These are phyloP conservation scores for Pythium grandisporangium DNA, from an alignment of 352 stramenopile genomes.

Conservation along the genomic window DNA sequence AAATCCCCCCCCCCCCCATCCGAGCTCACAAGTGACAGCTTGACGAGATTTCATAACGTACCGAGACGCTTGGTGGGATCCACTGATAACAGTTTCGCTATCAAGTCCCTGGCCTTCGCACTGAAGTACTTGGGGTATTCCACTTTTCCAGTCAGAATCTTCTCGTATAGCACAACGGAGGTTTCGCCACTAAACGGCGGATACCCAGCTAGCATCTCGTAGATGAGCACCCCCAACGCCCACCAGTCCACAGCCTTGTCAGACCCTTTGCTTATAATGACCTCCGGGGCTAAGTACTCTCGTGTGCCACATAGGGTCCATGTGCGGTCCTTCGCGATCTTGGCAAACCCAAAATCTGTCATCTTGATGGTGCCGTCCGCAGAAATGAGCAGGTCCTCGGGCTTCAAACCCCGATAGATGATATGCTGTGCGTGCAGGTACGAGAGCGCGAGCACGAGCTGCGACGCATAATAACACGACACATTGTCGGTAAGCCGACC, in stretches of 20 bases:
- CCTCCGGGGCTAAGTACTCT: slow-evolving; percentile 91
- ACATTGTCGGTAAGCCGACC: slow-evolving; percentile 74
- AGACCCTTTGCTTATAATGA: slow-evolving; percentile 88
- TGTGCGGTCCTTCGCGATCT: slow-evolving; percentile 85
- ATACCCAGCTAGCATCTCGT: slow-evolving; percentile 88
- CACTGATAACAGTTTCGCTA: slow-evolving; percentile 87
- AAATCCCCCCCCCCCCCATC: slow-evolving; percentile 90
- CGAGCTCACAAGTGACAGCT: slow-evolving; percentile 19
- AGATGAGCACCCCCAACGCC: slow-evolving; percentile 87
- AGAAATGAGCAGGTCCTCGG: slow-evolving; percentile 91
- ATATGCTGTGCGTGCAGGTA: slow-evolving; percentile 90
- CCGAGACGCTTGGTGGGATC: slow-evolving; percentile 86
- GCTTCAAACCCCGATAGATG: slow-evolving; percentile 91
- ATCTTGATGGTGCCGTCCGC: slow-evolving; percentile 88
- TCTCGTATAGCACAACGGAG: slow-evolving; percentile 92
- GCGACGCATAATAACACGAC: slow-evolving; percentile 83
- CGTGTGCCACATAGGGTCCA: slow-evolving; percentile 91
- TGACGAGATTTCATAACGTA: slow-evolving; percentile 17
- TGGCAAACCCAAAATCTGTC: slow-evolving; percentile 92
- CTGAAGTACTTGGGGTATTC: slow-evolving; percentile 89
- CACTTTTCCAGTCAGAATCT: slow-evolving; percentile 88
- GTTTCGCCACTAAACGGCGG: slow-evolving; percentile 91
- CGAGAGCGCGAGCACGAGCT: slow-evolving; percentile 82
- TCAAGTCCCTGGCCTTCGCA: slow-evolving; percentile 84
- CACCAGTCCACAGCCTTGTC: slow-evolving; percentile 90